Base-by-base conservation (phyloP, 345 rosid species). In the Hibiscus syriacus region DNA sequence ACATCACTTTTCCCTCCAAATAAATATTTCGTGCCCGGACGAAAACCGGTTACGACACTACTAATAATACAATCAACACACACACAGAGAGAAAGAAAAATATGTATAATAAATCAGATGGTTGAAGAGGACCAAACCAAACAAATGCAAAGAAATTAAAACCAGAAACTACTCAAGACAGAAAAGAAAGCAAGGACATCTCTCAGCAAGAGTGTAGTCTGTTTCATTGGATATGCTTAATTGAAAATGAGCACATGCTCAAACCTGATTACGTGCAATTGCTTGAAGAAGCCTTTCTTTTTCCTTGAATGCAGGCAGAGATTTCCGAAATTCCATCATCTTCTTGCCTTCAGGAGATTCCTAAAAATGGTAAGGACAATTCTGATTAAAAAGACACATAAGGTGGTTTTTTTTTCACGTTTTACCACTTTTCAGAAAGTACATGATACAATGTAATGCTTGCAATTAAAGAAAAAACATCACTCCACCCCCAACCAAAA, bases 241-340 rank as follows among this genome's bases (percentile, higher is more conserved):
- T n/a, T 43, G 22, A 41, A 63, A 23, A 66, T 8, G 1, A 12
- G 45, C 13, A 58, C n/a, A 60, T 26, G 73, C n/a, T 9, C 77
- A 41, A 39, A 93, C 98, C 98, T 94, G 99, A 78, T 94, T 94
- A 76, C 89, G 84, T 49, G 99, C 99, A 66, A 91, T 89, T 58
- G 99, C 96, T 79, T 94, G 96, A 49, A 94, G 96, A 67, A 94
- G 83, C 77, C 83, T 86, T 74, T 89, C 96, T 81, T 89, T 91
- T 80, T 94, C 99, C 80, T 80, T 86, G 84, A 83, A 91, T 58
- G 93, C 75, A 67, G 99, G 99, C 54, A 94, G 83, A 66, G 98
- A 83, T 74, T 80, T 89, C 55, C 99, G 80, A 66, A 94, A 91
- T 13, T 86, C 92, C 75, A 87, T 41, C 93, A 94, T 85, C 54